Base-by-base conservation (phyloP, 176 grass and related monocot genomes). In the Musa schizocarpa region DNA sequence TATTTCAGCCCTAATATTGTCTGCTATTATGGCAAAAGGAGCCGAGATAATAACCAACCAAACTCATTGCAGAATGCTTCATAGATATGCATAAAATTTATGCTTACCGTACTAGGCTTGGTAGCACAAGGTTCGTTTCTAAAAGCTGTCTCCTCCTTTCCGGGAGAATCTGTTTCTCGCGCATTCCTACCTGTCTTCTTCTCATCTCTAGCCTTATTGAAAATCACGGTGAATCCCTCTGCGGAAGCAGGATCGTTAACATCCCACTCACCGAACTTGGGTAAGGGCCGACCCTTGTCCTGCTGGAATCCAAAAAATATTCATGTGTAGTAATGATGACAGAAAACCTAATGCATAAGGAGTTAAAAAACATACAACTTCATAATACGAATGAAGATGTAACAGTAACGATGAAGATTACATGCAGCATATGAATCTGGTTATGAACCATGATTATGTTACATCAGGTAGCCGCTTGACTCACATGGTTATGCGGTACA, bases 151-250 rank as follows among this genome's bases (percentile, higher is more conserved):
- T 83, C 81, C 25, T 17, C 65, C 65, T 77, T 83, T 12, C n/a
- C 68, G 2, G 63, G 62, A 59, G 81, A 77, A 64, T 77, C 74
- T 51, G 74, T 59, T 63, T 69, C 74, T 53, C 54, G 14, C 22
- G 63, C 63, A 34, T 52, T 72, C 19, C 74, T 25, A 27, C 53
- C 81, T 10, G 81, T 77, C 74, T 83, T 83, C 54, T 77, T 83
- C 59, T 83, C 81, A 77, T 83, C 81, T 76, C 81, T 77, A 61
- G 81, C 81, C 72, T 83, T 83, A 58, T 83, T 83, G 65, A 83
- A 83, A 52, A 83, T 83, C 53, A 83, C 81, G 17, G 81, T 83
- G 70, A 83, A 83, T 65, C 81, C 81, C 53, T 83, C 81, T 12
- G 81, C 74, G 62, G 81, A 83, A 58, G 81, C 63, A 63, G 81